Percentiles rank a stretch among this genome's conserved stretches.
phyloP scores from a whole-genome alignment of 2,329 filamentous ascomycete species.

The Ascochyta koolunga region DNA sequence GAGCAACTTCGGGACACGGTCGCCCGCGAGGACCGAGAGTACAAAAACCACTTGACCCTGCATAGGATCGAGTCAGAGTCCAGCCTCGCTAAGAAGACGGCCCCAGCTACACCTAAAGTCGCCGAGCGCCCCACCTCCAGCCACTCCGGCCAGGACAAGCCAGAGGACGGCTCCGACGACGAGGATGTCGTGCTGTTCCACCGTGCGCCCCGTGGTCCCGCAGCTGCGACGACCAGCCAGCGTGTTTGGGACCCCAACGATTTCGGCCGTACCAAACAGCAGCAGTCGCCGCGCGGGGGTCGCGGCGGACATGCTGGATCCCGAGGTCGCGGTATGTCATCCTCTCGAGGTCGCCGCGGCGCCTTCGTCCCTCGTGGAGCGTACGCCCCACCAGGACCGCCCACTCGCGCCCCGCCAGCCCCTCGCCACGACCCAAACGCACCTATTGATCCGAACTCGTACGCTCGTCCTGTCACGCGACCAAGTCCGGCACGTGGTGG shows the following conservation, averaged over 20 bases:
- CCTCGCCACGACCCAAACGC: constrained; percentile 44
- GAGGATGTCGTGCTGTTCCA: constrained; percentile 50
- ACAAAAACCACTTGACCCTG: constrained; percentile 48
- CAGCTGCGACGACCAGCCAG: constrained; percentile 34
- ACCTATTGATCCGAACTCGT: constrained; percentile 50
- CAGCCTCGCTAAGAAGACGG: constrained; percentile 21
- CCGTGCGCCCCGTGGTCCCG: constrained; percentile 44
- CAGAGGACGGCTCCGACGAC: constrained; percentile 39
- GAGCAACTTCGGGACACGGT: constrained; percentile 58
- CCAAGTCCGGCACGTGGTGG: constrained; percentile 40
- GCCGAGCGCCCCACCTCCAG: constrained; percentile 38
- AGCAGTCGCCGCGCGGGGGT: constrained; percentile 40
- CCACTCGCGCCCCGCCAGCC: constrained; percentile 32
- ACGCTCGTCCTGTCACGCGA: constrained; percentile 42
- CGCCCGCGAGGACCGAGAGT: constrained; percentile 56
- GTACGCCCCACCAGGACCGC: constrained; percentile 39
- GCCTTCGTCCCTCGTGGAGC: constrained; percentile 38
- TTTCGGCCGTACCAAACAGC: constrained; percentile 50
- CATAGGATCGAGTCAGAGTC: constrained; percentile 46
- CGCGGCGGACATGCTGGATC: constrained; percentile 33
- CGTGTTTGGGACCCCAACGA: constrained; percentile 56
- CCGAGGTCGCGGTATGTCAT: constrained; percentile 32
- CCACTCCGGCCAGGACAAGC: constrained; percentile 25
- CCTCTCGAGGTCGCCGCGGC: constrained; percentile 36
- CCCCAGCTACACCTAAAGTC: constrained; percentile 20